These are phyloP conservation scores for Prorocentrum cordatum DNA, from an alignment of 169 alveolate genomes.

Conservation along the genomic window DNA sequence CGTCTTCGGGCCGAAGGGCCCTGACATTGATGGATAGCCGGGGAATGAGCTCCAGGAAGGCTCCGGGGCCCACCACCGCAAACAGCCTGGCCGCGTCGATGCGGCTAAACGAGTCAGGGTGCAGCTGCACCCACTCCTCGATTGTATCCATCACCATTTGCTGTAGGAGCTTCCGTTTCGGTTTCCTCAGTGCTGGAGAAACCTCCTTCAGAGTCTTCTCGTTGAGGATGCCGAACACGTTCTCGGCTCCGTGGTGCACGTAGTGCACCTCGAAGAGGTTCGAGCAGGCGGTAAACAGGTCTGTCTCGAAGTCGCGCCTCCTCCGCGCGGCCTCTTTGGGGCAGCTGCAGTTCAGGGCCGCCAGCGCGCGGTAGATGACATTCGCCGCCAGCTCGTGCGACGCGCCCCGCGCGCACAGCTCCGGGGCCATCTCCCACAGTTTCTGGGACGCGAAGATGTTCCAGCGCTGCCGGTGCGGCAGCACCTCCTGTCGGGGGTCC, in stretches of 20 bases:
- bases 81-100: conserved; percentile 10
- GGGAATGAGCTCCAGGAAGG: conserved; percentile 29
- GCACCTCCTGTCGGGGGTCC: too few relatives aligned
- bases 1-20: conserved; percentile 12
- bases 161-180: conserved; percentile 7
- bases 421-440: conserved; percentile 46
- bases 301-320: conserved; percentile 45
- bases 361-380: conserved; percentile 10
- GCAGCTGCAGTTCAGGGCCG: neutral
- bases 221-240: conserved; percentile 27
- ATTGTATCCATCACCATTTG: conserved; percentile 25
- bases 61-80: conserved; percentile 38
- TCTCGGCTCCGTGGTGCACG: conserved; percentile 35
- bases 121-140: conserved; percentile 63
- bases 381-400: conserved; percentile 31
- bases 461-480: too few relatives aligned
- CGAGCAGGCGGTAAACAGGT: conserved; percentile 44
- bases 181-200: conserved; percentile 25
- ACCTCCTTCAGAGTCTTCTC: conserved; percentile 17
- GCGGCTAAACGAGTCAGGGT: conserved; percentile 50
- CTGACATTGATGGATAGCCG: conserved; percentile 3
- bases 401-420: conserved; percentile 6
- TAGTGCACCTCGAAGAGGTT: conserved; percentile 50
- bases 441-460: conserved; percentile 52
- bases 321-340: neutral